These are phyloP conservation scores for Stephanodiscus triporus DNA, from an alignment of 108 stramenopile genomes.

Conservation along the genomic window DNA sequence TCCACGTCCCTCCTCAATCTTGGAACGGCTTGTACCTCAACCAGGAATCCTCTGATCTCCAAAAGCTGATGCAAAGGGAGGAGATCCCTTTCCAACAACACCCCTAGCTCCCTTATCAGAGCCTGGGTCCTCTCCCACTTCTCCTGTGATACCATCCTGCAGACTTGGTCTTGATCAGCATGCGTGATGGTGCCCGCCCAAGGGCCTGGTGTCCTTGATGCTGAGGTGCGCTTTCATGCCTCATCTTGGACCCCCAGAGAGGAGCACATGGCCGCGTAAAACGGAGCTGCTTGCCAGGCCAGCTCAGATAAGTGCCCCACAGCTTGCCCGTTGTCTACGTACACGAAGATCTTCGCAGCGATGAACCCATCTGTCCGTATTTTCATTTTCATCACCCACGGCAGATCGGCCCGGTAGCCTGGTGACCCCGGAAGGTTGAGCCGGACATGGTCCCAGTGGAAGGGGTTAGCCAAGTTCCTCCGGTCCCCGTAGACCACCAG, in stretches of 20 bases:
- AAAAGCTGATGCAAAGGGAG: background rate
- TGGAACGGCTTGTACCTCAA: slow-evolving; percentile 25
- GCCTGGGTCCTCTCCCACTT: background rate
- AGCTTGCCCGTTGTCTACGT: slow-evolving; percentile 44
- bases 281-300: too few species aligned
- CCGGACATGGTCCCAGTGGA: slow-evolving; percentile 15
- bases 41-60: background rate
- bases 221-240: background rate
- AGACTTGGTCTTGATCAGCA: too few species aligned
- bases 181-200: too few species aligned
- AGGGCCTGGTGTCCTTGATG: background rate
- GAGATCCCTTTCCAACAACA: background rate
- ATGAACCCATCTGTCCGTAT: slow-evolving; percentile 27
- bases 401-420: slow-evolving; percentile 28
- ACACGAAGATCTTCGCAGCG: slow-evolving; percentile 31
- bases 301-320: too few species aligned
- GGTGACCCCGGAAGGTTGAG: slow-evolving; percentile 36
- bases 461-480: slow-evolving; percentile 32
- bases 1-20: slow-evolving; percentile 25
- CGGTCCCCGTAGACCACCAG: slow-evolving; percentile 12
- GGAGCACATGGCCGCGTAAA: background rate
- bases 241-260: background rate
- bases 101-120: background rate
- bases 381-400: slow-evolving; percentile 56
- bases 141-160: background rate